These are phyloP conservation scores for Diutina pseudorugosa DNA, from an alignment of 1,139 yeast species.

Conservation along the genomic window DNA sequence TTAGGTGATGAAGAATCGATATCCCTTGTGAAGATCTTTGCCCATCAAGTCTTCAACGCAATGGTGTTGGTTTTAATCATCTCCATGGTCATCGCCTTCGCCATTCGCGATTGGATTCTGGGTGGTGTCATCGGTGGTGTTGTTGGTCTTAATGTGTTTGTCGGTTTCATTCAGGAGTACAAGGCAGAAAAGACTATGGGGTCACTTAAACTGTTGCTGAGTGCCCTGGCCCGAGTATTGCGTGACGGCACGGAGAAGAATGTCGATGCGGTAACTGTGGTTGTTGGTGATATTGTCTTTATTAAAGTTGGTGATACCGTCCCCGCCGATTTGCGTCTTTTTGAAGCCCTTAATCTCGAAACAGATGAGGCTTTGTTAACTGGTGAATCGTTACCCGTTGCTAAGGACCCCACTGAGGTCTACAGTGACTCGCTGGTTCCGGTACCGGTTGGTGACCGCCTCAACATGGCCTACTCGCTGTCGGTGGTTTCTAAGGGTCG, in stretches of 20 bases:
- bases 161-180: constrained; percentile 61
- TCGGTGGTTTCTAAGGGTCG: constrained; percentile 69
- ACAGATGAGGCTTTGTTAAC: constrained; percentile 74
- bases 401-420: constrained; percentile 35
- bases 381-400: constrained; percentile 69
- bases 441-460: constrained; percentile 64
- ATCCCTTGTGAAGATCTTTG: constrained; percentile 41
- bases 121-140: constrained; percentile 77
- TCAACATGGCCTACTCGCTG: constrained; percentile 64
- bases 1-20: constrained; percentile 51
- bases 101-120: constrained; percentile 68
- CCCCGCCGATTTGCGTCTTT: constrained; percentile 63
- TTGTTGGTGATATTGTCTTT: constrained; percentile 64
- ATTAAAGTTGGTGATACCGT: constrained; percentile 67
- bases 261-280: constrained; percentile 53
- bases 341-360: constrained; percentile 56
- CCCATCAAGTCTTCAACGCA: constrained; percentile 69
- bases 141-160: constrained; percentile 49
- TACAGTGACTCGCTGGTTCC: constrained; percentile 23
- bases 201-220: constrained; percentile 52
- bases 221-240: constrained; percentile 62
- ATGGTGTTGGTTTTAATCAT: constrained; percentile 67
- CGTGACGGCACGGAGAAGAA: constrained; percentile 51
- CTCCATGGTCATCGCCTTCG: constrained; percentile 66
- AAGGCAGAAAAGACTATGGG: constrained; percentile 79